Base-by-base conservation (phyloP, 352 stramenopile species). In the Phytophthora pluvialis region DNA sequence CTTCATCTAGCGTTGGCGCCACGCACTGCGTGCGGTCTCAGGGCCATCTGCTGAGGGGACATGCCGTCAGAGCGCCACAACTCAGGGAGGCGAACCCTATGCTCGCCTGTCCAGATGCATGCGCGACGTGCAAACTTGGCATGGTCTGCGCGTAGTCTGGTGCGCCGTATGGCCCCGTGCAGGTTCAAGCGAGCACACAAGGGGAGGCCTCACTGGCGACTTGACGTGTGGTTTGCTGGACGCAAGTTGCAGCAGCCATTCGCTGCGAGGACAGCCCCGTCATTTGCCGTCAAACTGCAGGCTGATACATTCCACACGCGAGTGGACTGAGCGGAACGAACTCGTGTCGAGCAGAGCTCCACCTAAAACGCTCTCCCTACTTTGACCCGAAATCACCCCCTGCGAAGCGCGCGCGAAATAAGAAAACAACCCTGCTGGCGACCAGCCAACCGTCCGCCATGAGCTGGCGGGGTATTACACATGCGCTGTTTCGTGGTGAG, bases 391-490 rank as follows among this genome's bases (percentile, higher is more conserved):
- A 55, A 45, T 45, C 29, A 39, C 1, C 11, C 28, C 45, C n/a
- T 9, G 5, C 40, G 21, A 47, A 47, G 15, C 21, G 29, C 3
- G 21, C n/a, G 49, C 6, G 18, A 60, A 60, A 52, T 45, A 54
- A 52, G 35, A 60, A 62, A 39, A 11, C 13, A 13, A 39, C 2
- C 36, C 5, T 45, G 40, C 12, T 40, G 29, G 35, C 42, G 21
- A 21, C 9, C 13, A 3, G 11, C 28, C n/a, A 25, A 36, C 36
- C 28, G 35, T 28, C 15, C 36, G 15, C 56, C 58, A 72, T 56
- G 53, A 43, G 42, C 63, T 70, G 10, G 25, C 38, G 54, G 32
- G 65, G 59, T 33, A 45, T 77, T 74, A 73, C 60, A 62, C 46
- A 73, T 53, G 25, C 13, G 40, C 10, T 54, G 56, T 51, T 53